phyloP scores from a whole-genome alignment of 352 stramenopile genomes.

The Blastocystis sp. region DNA sequence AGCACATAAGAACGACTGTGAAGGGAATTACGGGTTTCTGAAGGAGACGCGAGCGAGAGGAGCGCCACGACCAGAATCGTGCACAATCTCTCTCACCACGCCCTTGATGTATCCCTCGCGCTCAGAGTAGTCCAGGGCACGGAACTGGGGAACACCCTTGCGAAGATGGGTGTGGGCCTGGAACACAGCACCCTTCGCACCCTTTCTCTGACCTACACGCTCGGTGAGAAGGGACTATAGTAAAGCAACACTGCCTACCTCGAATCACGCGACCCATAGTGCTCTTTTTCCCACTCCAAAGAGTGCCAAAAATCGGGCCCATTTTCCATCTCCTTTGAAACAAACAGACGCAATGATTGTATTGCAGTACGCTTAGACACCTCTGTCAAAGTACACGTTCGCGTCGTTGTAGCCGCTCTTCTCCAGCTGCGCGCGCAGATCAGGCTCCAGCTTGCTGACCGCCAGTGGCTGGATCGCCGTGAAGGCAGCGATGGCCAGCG shows the following conservation, averaged over 20 bases:
- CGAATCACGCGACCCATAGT: constrained; percentile 63
- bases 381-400: constrained; percentile 55
- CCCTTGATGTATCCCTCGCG: too few species aligned
- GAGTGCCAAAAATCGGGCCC: background rate
- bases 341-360: background rate
- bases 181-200: too few species aligned
- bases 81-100: too few species aligned
- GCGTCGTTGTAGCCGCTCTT: background rate
- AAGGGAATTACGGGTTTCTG: background rate
- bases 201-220: too few species aligned
- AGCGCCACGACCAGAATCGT: too few species aligned
- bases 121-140: too few species aligned
- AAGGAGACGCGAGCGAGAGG: too few species aligned
- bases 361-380: constrained; percentile 45
- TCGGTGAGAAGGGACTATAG: background rate
- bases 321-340: background rate
- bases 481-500: constrained; percentile 79
- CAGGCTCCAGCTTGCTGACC: constrained; percentile 35
- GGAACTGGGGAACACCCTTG: too few species aligned
- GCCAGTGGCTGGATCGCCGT: constrained; percentile 69
- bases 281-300: background rate
- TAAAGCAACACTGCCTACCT: constrained; percentile 34
- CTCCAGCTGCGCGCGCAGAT: background rate
- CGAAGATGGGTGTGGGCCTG: too few species aligned
- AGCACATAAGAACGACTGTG: too few species aligned